These are phyloP conservation scores for Phyllosticta ampelicida DNA, from an alignment of 2,329 filamentous ascomycete genomes.

Conservation along the genomic window DNA sequence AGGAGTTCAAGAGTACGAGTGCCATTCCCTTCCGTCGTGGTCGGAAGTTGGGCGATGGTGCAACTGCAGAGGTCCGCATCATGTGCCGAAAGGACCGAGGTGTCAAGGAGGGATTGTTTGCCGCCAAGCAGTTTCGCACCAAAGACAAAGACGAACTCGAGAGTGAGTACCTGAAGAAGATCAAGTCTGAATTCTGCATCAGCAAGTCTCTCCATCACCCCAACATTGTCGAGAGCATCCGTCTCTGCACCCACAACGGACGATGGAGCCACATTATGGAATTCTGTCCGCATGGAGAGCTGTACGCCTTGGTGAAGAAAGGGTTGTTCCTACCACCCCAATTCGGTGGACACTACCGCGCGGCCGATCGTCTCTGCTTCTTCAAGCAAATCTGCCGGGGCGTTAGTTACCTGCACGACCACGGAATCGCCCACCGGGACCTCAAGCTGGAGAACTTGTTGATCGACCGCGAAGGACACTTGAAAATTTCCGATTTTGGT, in stretches of 20 bases:
- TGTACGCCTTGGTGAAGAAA: constrained; percentile 62
- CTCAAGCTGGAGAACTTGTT: constrained; percentile 44
- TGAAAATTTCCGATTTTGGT: constrained; percentile 89
- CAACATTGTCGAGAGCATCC: constrained; percentile 73
- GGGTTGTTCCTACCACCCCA: constrained; percentile 21
- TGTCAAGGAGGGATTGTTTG: constrained; percentile 53
- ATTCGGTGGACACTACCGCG: constrained; percentile 36
- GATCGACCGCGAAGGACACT: constrained; percentile 64
- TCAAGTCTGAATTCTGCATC: constrained; percentile 84
- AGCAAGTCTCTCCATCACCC: constrained; percentile 77
- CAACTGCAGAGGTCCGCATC: constrained; percentile 70
- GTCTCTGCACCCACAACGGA: constrained; percentile 60
- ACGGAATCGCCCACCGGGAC: constrained; percentile 83
- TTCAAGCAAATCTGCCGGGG: constrained; percentile 85
- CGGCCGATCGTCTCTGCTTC: constrained; percentile 64
- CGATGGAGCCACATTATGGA: constrained; percentile 93
- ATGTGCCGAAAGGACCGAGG: constrained; percentile 58
- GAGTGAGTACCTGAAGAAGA: constrained; percentile 73
- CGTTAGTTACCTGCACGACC: constrained; percentile 67
- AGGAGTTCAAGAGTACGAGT: constrained; percentile 56
- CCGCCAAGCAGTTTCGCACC: constrained; percentile 78
- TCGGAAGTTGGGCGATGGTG: constrained; percentile 69
- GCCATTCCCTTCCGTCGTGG: constrained; percentile 61
- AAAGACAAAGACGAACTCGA: constrained; percentile 58
- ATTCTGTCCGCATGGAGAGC: constrained; percentile 72